Conservation (phyloP, 306 rosid species). For the Macrotyloma uniflorum region DNA sequence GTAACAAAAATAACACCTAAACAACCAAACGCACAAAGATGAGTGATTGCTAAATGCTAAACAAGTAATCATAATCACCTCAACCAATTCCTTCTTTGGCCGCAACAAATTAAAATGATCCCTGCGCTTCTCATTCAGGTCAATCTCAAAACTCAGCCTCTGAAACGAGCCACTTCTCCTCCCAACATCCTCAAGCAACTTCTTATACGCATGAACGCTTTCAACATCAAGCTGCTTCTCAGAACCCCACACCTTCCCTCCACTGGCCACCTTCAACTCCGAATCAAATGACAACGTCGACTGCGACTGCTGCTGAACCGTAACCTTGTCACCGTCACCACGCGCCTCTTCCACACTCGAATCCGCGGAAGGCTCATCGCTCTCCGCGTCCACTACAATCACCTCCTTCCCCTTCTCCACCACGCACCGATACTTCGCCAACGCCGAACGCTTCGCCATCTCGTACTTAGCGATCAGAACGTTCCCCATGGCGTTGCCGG, state of each 20-base stretch:
- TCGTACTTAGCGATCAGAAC: neutral
- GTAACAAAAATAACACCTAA: conserved; percentile 13
- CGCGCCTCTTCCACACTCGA: conserved; percentile 55
- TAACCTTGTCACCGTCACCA: conserved; percentile 36
- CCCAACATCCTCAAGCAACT: conserved; percentile 57
- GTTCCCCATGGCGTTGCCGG: conserved; percentile 49
- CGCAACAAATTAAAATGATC: conserved; percentile 41
- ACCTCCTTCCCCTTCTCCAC: conserved; percentile 55
- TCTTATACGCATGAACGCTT: conserved; percentile 57
- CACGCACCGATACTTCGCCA: conserved; percentile 32
- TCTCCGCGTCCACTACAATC: conserved; percentile 59
- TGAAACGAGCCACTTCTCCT: conserved; percentile 38
- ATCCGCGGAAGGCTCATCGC: conserved; percentile 46
- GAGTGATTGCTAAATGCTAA: neutral
- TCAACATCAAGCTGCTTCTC: conserved; percentile 29
- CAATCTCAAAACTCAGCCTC: conserved; percentile 55
- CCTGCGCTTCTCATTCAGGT: conserved; percentile 56
- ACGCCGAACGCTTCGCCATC: conserved; percentile 47
- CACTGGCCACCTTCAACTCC: conserved; percentile 52
- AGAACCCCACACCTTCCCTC: conserved; percentile 43
- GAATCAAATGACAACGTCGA: conserved; percentile 54
- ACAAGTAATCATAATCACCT: conserved; percentile 48
- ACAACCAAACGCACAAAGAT: neutral
- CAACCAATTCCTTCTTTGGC: conserved; percentile 53
- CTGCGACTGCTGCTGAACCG: conserved; percentile 36